phyloP scores from a whole-genome alignment of 257 asterid genomes.

The Nicotiana benthamiana region DNA sequence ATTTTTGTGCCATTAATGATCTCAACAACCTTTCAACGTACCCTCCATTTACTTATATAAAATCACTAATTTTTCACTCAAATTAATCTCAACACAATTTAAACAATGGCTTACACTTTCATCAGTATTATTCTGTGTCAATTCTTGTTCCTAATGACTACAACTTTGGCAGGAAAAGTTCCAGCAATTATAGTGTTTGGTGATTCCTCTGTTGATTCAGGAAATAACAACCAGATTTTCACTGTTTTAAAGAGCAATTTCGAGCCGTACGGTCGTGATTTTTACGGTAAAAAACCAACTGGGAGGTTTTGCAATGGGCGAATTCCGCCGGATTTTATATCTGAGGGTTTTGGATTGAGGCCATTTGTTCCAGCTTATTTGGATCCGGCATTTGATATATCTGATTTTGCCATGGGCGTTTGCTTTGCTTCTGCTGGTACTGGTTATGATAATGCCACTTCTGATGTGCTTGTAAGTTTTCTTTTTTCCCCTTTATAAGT shows the following conservation, averaged over 20 bases:
- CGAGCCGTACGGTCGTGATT: conserved; percentile 87
- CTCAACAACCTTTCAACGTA: not conserved
- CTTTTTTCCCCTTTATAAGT: not conserved
- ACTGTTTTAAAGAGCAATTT: conserved; percentile 76
- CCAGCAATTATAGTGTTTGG: conserved; percentile 92
- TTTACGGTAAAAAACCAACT: conserved; percentile 58
- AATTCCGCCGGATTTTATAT: conserved; percentile 74
- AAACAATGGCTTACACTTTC: not conserved
- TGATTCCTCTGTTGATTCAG: conserved; percentile 85
- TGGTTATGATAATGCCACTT: conserved; percentile 72
- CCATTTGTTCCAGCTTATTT: conserved; percentile 86
- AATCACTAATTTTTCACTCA: not conserved
- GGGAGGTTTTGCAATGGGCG: conserved; percentile 88
- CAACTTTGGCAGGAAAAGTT: conserved; percentile 20
- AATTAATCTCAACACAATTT: not conserved
- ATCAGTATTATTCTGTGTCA: not conserved
- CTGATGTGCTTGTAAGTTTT: conserved; percentile 66
- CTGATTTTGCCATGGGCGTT: conserved; percentile 76
- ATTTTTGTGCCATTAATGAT: not conserved
- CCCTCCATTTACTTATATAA: not conserved
- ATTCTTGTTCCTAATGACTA: not conserved
- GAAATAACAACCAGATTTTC: conserved; percentile 71
- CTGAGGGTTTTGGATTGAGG: conserved; percentile 69
- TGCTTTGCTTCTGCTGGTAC: conserved; percentile 94
- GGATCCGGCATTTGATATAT: conserved; percentile 51